Percentiles rank a stretch among this genome's conserved stretches.
phyloP scores from a whole-genome alignment of 208 protist species.

The Acanthamoeba divionensis region DNA sequence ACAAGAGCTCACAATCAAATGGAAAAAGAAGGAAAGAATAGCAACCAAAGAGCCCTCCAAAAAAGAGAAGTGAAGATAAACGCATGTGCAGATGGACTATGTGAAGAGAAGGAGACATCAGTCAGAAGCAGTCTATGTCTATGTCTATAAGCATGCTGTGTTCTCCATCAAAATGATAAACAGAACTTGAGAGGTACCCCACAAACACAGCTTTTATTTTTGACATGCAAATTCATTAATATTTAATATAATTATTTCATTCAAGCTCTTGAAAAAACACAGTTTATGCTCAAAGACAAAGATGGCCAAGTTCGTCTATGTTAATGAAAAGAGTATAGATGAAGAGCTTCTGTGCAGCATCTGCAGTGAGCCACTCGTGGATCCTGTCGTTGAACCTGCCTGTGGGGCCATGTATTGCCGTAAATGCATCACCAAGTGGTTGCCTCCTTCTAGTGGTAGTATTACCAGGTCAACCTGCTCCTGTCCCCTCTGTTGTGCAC shows the following conservation, averaged over 20 bases:
- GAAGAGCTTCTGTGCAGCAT: neutral
- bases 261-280: neutral
- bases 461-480: neutral
- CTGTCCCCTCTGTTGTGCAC: neutral
- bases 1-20: no score
- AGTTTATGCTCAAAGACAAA: neutral
- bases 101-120: neutral
- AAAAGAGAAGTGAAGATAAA: neutral
- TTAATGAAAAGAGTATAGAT: neutral
- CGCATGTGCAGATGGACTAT: neutral
- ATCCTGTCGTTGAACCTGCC: neutral
- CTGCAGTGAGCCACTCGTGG: neutral
- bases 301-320: neutral
- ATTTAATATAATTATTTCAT: neutral
- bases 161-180: no score
- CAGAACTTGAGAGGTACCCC: neutral
- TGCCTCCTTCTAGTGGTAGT: no score
- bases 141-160: neutral
- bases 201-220: neutral
- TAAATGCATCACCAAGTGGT: neutral
- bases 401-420: slow-evolving; percentile 1
- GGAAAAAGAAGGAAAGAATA: neutral
- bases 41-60: neutral
- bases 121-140: neutral
- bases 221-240: neutral